Evolutionary conservation across 163 green algal species (phyloP), one percentile per base, ranked within the genome.

Genomic region (Chlamydomonas reinhardtii): DNA sequence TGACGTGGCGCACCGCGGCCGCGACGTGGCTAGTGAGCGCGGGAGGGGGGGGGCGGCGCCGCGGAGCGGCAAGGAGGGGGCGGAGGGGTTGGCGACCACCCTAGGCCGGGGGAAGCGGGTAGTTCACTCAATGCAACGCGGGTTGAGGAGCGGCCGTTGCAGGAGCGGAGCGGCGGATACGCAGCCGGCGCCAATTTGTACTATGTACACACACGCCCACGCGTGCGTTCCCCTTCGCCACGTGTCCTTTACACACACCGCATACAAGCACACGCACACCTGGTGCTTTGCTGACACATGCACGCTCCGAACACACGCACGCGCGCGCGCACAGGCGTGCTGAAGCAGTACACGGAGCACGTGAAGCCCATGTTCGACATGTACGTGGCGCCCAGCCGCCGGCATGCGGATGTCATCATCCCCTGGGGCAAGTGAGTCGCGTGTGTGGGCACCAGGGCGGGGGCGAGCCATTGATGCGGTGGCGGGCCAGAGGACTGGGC

Each of bases 291-390:
- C n/a, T n/a, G n/a, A n/a, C n/a, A n/a, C n/a, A n/a, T n/a, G n/a
- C n/a, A n/a, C n/a, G n/a, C n/a, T n/a, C n/a, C n/a, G n/a, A n/a
- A n/a, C n/a, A n/a, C n/a, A n/a, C n/a, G n/a, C 48, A 56, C 48
- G 19, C 48, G 1, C 39, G 39, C 39, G 8, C 56, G 1, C 25
- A 4, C 62, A 70, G 62, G 62, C 62, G 62, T 70, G 62, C 62
- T 70, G 4, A 70, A 70, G 62, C 62, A 99, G 91, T 99, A 99
- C 93, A 98, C 95, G 2, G 35, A 89, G 72, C 98, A 97, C 91
- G 97, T 99, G 14, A 99, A 99, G 93, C 98, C 98, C n/a, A 93
- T 95, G 22, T 99, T 99, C 88, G 96, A 99, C 90, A 85, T 79
- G 84, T 93, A 85, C 59, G 74, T 93, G 32, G 83, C 69, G 8